Base-by-base conservation (phyloP, 257 asterid genomes). In the Capsicum rhomboideum region DNA sequence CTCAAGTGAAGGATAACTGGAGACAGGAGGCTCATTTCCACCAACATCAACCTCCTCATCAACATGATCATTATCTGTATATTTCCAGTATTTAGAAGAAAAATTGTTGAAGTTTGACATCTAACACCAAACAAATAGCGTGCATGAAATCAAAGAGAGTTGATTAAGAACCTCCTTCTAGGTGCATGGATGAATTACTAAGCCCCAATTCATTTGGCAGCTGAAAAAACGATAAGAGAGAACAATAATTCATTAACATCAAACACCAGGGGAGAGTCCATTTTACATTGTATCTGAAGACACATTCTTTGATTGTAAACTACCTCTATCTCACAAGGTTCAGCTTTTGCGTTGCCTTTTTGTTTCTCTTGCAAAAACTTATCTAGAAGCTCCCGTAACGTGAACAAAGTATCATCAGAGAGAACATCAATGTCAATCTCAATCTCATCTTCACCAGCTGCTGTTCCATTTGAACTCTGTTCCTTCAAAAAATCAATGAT, bases 301-400 rank as follows among this genome's bases (percentile, higher is more conserved):
- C 8, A 8, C 50, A 77, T 50, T 50, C 26, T 67, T 14, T 42
- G 10, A 44, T 28, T 64, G 58, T 28, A 69, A 46, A 83, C 84
- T 88, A 95, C 98, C 99, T 94, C 99, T 77, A 94, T 94, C 89
- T 90, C 97, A 80, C 97, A 93, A 49, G 91, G 93, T 86, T 92
- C 98, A 17, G 91, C 91, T 87, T 90, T 93, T 42, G 87, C 82
- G 79, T 80, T 82, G 81, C 56, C 85, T 82, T 86, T 88, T 75
- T 84, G 91, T 68, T 90, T 93, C 85, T 91, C 92, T 31, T 64
- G 89, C 74, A 90, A 82, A 83, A 91, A 91, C 16, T 89, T 95
- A 82, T 95, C 94, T 83, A 95, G 83, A 72, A 94, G 94, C 88
- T 89, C 87, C 83, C 93, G 87, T 54, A 95, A 83, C 82, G 90